Conservation (phyloP, 106 monocot genomes). For the Dendrobium nobile region DNA sequence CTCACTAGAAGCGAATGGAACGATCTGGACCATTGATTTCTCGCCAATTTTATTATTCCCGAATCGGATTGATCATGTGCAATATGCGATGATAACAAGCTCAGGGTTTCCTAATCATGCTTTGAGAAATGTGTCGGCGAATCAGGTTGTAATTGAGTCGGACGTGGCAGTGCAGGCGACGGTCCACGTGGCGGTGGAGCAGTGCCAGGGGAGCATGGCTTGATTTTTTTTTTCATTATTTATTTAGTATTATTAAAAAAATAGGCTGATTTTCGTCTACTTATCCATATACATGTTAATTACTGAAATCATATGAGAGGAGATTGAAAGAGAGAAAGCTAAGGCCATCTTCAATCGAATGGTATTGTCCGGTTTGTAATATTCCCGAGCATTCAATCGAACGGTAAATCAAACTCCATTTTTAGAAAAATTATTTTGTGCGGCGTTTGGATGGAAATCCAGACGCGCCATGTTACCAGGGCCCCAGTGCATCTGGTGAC, state of each 20-base stretch:
- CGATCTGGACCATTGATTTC: conserved; percentile 36
- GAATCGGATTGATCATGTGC: conserved; percentile 33
- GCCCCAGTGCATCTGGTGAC: too few species aligned
- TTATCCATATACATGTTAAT: too few species aligned
- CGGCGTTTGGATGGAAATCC: too few species aligned
- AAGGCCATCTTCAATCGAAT: too few species aligned
- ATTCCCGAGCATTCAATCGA: too few species aligned
- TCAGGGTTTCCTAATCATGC: conserved; percentile 26
- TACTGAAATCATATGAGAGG: too few species aligned
- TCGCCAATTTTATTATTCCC: conserved; percentile 26
- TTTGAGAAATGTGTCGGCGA: conserved; percentile 30
- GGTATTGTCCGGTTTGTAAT: too few species aligned
- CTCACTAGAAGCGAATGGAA: conserved; percentile 22
- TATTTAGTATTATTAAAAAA: too few species aligned
- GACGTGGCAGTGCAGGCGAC: conserved; percentile 25
- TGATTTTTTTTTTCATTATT: not conserved
- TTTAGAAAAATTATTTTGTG: too few species aligned
- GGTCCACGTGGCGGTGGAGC: conserved; percentile 40
- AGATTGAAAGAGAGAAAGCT: too few species aligned
- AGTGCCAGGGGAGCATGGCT: conserved; percentile 5
- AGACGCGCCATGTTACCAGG: accelerated
- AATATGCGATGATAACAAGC: conserved; percentile 22
- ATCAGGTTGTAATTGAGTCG: conserved; percentile 42
- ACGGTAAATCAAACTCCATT: too few species aligned
- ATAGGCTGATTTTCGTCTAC: too few species aligned